Evolutionary conservation across 495 filamentous ascomycete species (phyloP).

Genomic region (Penicillium robsamsonii): DNA sequence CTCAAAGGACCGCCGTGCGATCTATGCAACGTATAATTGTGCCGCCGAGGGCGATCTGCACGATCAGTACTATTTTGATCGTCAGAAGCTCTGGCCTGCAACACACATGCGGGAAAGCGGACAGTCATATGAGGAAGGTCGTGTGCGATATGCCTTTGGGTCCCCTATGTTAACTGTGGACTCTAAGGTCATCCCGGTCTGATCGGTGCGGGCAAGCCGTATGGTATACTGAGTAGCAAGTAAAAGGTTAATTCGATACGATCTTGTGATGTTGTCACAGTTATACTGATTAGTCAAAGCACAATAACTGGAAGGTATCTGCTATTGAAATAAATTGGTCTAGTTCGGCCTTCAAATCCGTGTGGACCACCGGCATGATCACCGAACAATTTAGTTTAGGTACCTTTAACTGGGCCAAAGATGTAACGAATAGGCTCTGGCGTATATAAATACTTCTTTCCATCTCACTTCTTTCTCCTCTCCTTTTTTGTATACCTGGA

Average conservation of each 20-base stretch:
- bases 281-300: neutral
- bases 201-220: neutral
- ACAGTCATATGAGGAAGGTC: conserved; percentile 39
- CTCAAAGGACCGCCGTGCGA: conserved; percentile 36
- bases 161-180: conserved; percentile 44
- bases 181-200: conserved; percentile 11
- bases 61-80: conserved; percentile 43
- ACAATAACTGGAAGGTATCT: neutral
- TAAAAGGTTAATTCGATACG: neutral
- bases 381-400: neutral
- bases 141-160: conserved; percentile 39
- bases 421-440: neutral
- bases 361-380: conserved; percentile 1
- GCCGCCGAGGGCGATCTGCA: conserved; percentile 42
- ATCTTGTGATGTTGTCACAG: neutral
- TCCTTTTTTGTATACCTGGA: neutral
- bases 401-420: neutral
- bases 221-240: neutral
- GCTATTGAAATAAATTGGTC: neutral
- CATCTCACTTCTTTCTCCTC: neutral
- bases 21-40: conserved; percentile 49
- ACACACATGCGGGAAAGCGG: conserved; percentile 44
- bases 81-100: conserved; percentile 41
- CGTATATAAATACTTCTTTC: neutral
- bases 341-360: neutral